These are phyloP conservation scores for Ganoderma boninense DNA, from an alignment of 1,284 basidiomycete species.

Conservation along the genomic window DNA sequence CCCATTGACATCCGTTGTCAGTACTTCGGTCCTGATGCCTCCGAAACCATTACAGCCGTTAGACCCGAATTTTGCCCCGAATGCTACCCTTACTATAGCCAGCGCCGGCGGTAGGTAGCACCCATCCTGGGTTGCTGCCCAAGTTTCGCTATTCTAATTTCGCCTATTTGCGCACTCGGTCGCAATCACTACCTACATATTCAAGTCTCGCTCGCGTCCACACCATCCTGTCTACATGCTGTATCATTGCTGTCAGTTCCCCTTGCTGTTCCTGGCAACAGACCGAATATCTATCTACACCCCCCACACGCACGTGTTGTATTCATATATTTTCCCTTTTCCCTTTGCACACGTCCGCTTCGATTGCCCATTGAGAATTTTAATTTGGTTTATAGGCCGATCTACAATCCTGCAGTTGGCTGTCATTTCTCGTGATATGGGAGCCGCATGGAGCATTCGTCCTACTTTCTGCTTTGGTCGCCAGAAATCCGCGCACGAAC, in stretches of 20 bases:
- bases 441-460: not conserved
- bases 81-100: constrained; percentile 69
- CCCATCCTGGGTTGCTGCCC: not conserved
- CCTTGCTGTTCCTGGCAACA: constrained; percentile 19
- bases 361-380: not conserved
- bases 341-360: not conserved
- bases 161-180: constrained; percentile 4
- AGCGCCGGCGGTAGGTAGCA: constrained; percentile 33
- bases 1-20: constrained; percentile 39
- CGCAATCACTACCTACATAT: constrained; percentile 9
- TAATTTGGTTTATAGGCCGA: not conserved
- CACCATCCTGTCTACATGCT: constrained; percentile 19
- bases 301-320: constrained; percentile 4
- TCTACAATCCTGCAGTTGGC: not conserved
- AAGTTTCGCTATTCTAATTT: not conserved
- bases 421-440: not conserved
- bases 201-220: constrained; percentile 5
- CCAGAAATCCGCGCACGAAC: no score
- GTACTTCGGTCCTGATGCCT: constrained; percentile 75
- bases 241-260: constrained; percentile 17
- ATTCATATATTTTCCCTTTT: constrained; percentile 2
- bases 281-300: constrained; percentile 2
- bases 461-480: not conserved
- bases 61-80: constrained; percentile 66
- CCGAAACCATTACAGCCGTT: constrained; percentile 62